Base-by-base conservation (phyloP, 2,329 filamentous ascomycete species). In the Hysterium pulicare region DNA sequence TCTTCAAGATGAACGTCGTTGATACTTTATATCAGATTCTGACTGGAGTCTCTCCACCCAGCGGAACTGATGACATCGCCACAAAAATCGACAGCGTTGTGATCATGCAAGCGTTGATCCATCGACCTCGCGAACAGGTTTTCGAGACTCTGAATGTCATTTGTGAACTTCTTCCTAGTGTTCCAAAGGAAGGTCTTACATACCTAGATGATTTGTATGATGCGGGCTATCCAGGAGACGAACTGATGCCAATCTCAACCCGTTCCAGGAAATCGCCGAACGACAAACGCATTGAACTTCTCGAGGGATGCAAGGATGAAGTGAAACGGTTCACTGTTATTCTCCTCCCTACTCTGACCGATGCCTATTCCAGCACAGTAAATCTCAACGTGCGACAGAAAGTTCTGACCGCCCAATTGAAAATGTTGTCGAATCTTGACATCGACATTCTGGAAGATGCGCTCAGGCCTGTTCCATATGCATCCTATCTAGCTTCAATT, bases 71-170 rank as follows among this genome's bases (percentile, higher is more conserved):
- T 26, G 84, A 91, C 62, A 80, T 89, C 44, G 86, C 83, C 22
- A 85, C 81, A 28, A 95, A 94, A 69, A 85, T 97, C 50, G 91
- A 97, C 67, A 95, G 90, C 60, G 91, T 97, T 42, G 81, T 98
- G 34, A 93, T 98, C 58, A 98, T 98, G 94, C 93, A 98, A 70
- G 90, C 94, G 28, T 76, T 98, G 49, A 95, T 98, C 40, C 93
- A 97, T 61, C 84, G 91, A 31, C 93, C 93, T 5, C 84, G 90
- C 43, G 94, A 98, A 54, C 93, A 98, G 68, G 87, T 98, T 15
- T 93, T 91, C 54, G 93, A 98, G 72, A 96, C 94, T 1, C 78
- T 98, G 49, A 97, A 97, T 62, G 90, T 98, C 50, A 90, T 98
- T 50, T 96, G 93, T 71, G 93, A 98, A 70, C 75, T 98, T 22